phyloP scores from a whole-genome alignment of 2,329 filamentous ascomycete species.

The Pseudogymnoascus sp. region DNA sequence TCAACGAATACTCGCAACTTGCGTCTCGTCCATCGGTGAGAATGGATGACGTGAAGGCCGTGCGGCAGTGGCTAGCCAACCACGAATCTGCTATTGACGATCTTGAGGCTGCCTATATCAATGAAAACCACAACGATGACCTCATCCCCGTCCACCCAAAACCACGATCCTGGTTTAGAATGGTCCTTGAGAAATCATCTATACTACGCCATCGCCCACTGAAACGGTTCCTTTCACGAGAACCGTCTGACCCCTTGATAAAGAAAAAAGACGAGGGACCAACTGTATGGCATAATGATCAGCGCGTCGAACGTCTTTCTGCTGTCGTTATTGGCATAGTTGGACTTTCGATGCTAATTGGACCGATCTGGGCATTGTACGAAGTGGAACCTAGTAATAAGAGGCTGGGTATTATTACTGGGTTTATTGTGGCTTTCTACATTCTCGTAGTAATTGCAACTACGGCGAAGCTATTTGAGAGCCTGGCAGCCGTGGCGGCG shows the following conservation, averaged over 20 bases:
- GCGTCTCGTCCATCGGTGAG: neutral
- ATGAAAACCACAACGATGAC: neutral
- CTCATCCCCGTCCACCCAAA: conserved; percentile 3
- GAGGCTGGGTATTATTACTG: conserved; percentile 10
- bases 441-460: conserved; percentile 3
- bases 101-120: neutral
- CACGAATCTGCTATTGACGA: neutral
- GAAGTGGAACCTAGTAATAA: neutral
- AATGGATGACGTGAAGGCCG: neutral
- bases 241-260: neutral
- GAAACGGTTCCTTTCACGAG: neutral
- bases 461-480: conserved; percentile 10
- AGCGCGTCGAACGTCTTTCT: neutral
- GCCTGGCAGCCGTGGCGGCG: conserved; percentile 11
- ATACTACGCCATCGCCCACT: neutral
- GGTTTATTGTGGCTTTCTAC: conserved; percentile 12
- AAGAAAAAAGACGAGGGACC: neutral
- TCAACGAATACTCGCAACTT: neutral
- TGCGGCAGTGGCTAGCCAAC: neutral
- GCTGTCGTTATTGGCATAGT: neutral
- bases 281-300: neutral
- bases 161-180: neutral
- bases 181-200: neutral
- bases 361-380: conserved; percentile 13
- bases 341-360: conserved; percentile 13